A percentile compares a stretch with the other conserved stretches of the same genome.
Evolutionary conservation across 345 rosid genomes (phyloP).

Genomic region (Eutrema yunnanense): DNA sequence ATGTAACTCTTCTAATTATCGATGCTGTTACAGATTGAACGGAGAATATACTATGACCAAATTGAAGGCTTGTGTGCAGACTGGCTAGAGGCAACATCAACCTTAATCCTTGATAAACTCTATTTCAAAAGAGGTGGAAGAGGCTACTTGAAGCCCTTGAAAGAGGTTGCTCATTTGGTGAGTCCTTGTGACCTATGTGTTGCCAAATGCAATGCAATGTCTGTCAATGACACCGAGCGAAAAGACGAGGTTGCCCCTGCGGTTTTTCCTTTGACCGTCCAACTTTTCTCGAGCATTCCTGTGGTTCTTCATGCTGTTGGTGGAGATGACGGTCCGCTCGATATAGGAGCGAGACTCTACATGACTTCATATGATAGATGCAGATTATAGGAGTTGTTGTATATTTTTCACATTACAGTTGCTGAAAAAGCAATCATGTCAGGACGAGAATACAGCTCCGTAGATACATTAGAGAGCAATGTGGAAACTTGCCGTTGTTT

Average conservation of each 20-base stretch:
- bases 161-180: conserved; percentile 48
- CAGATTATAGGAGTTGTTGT: conserved; percentile 12
- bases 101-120: conserved; percentile 57
- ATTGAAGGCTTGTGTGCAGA: conserved; percentile 67
- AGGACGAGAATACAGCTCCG: background rate
- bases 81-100: conserved; percentile 80
- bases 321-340: conserved; percentile 75
- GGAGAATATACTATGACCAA: conserved; percentile 74
- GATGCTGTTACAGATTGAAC: conserved; percentile 52
- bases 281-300: conserved; percentile 67
- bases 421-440: background rate
- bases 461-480: conserved; percentile 9
- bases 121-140: conserved; percentile 39
- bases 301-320: conserved; percentile 77
- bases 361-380: conserved; percentile 58
- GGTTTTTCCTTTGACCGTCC: conserved; percentile 65
- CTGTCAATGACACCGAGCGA: conserved; percentile 6
- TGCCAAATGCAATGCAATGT: conserved; percentile 28
- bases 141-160: conserved; percentile 40
- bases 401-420: conserved; percentile 17
- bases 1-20: background rate
- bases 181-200: conserved; percentile 42
- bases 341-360: conserved; percentile 66
- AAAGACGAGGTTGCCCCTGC: conserved; percentile 38
- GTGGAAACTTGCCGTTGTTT: conserved; percentile 17